These are phyloP conservation scores for Penicillium concentricum DNA, from an alignment of 2,329 filamentous ascomycete genomes.

Conservation along the genomic window DNA sequence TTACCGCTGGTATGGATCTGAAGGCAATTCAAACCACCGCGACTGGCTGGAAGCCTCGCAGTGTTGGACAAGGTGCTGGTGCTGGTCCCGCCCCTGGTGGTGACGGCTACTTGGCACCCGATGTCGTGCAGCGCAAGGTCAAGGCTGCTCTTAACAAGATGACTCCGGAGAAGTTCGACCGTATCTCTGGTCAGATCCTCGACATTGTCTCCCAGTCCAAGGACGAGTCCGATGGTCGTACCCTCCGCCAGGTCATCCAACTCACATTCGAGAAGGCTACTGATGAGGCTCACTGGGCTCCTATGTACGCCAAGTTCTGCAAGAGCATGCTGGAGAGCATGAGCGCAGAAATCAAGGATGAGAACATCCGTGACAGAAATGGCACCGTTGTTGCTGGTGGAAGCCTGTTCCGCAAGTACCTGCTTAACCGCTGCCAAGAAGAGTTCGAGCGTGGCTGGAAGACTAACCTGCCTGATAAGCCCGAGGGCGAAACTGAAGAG, in stretches of 20 bases:
- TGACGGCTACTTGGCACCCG: constrained; percentile 70
- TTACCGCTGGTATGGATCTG: constrained; percentile 78
- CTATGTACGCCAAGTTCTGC: constrained; percentile 99
- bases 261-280: constrained; percentile 99
- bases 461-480: constrained; percentile 74
- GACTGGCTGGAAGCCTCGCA: constrained; percentile 88
- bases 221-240: constrained; percentile 90
- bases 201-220: constrained; percentile 92
- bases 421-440: constrained; percentile 97
- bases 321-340: constrained; percentile 95
- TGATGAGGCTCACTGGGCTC: constrained; percentile 96
- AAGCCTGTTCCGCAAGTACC: constrained; percentile 94
- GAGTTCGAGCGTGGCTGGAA: constrained; percentile 99
- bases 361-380: constrained; percentile 87
- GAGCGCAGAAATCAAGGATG: constrained; percentile 91
- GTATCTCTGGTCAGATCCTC: constrained; percentile 89
- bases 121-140: constrained; percentile 96
- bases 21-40: constrained; percentile 71
- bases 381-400: constrained; percentile 88
- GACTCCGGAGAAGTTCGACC: constrained; percentile 98
- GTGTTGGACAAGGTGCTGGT: constrained; percentile 52
- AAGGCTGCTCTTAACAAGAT: constrained; percentile 99
- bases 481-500: constrained; percentile 70
- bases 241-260: constrained; percentile 95
- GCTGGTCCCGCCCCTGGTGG: constrained; percentile 51